These are phyloP conservation scores for Brassica napus DNA, from an alignment of 345 rosid genomes.

Conservation along the genomic window DNA sequence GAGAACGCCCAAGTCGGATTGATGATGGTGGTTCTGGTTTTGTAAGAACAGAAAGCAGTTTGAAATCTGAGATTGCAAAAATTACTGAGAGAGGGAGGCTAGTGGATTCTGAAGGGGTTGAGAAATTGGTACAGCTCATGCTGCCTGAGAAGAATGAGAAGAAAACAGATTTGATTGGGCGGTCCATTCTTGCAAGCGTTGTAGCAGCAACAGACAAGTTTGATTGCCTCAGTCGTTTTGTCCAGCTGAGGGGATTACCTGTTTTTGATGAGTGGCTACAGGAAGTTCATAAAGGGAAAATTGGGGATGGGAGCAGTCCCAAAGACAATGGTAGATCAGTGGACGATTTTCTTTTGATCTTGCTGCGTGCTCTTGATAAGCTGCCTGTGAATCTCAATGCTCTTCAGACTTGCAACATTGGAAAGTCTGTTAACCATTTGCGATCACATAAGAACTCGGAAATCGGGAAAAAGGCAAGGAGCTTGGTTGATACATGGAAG, in stretches of 20 bases:
- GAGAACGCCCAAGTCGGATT: conserved; percentile 63
- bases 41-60: conserved; percentile 53
- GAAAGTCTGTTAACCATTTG: conserved; percentile 88
- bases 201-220: conserved; percentile 79
- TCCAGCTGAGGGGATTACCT: conserved; percentile 81
- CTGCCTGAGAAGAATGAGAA: conserved; percentile 63
- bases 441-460: conserved; percentile 78
- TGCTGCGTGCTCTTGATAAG: conserved; percentile 90
- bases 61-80: conserved; percentile 73
- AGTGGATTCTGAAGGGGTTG: conserved; percentile 74
- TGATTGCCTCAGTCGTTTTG: conserved; percentile 82
- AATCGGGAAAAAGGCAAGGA: conserved; percentile 89
- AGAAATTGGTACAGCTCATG: conserved; percentile 71
- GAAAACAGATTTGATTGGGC: conserved; percentile 67
- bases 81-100: conserved; percentile 80
- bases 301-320: conserved; percentile 62
- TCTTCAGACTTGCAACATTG: conserved; percentile 84
- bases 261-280: conserved; percentile 97
- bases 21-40: conserved; percentile 71
- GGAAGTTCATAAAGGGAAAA: conserved; percentile 88
- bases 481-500: conserved; percentile 97
- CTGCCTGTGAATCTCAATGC: conserved; percentile 93
- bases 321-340: conserved; percentile 45
- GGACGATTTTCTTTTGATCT: conserved; percentile 74
- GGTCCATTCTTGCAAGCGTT: conserved; percentile 68